Conservation (phyloP, 2,329 filamentous ascomycete genomes). For the Botryotinia calthae region DNA sequence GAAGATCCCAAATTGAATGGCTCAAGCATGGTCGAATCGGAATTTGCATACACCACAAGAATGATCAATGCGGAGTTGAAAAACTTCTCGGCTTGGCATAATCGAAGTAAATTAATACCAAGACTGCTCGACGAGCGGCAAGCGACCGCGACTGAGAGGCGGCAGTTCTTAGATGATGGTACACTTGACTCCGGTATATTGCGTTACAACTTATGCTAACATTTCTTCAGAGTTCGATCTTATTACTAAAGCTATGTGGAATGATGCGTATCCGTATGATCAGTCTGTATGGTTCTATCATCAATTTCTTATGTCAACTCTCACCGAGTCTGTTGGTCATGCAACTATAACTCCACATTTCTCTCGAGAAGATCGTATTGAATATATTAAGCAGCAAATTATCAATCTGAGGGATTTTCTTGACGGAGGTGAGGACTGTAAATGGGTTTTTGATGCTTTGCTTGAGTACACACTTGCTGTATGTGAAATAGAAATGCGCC, state of each 20-base stretch:
- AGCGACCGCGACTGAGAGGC: conserved; percentile 61
- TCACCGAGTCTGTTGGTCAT: conserved; percentile 50
- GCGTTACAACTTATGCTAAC: conserved; percentile 24
- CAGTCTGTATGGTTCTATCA: conserved; percentile 98
- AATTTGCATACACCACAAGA: conserved; percentile 86
- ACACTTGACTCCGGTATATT: conserved; percentile 18
- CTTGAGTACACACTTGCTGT: conserved; percentile 68
- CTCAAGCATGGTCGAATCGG: conserved; percentile 68
- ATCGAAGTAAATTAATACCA: conserved; percentile 79
- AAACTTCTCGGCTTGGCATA: conserved; percentile 98
- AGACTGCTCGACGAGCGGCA: conserved; percentile 68
- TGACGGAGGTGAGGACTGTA: conserved; percentile 66
- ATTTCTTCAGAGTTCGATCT: conserved; percentile 63
- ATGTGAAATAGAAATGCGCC: conserved; percentile 50
- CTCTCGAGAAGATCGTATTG: conserved; percentile 56
- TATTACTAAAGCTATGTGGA: conserved; percentile 67
- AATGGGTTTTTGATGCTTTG: conserved; percentile 87
- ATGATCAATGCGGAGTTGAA: conserved; percentile 85
- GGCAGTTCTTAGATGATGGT: conserved; percentile 70
- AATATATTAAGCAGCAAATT: conserved; percentile 69
- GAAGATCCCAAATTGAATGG: conserved; percentile 57
- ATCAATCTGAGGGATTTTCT: conserved; percentile 67
- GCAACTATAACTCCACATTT: conserved; percentile 65
- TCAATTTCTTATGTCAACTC: conserved; percentile 75
- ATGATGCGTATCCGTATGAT: conserved; percentile 81